These are phyloP conservation scores for Naganishia albida DNA, from an alignment of 1,284 basidiomycete genomes.

Conservation along the genomic window DNA sequence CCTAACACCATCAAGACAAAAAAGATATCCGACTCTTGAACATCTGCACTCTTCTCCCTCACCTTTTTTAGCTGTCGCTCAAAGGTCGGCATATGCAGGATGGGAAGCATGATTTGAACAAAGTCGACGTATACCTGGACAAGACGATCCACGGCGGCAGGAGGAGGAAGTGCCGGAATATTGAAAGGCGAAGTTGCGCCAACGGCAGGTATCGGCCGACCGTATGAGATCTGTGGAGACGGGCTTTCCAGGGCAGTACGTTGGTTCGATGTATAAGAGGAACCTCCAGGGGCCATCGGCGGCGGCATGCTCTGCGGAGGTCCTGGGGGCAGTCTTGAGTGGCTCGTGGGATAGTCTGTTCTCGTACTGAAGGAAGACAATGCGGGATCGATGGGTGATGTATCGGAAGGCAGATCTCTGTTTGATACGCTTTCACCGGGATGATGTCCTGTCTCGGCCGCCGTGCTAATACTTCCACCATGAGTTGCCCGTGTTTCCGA, in stretches of 20 bases:
- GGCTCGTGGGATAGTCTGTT: slow-evolving; percentile 24
- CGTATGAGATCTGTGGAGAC: neutral
- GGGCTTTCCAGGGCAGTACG: slow-evolving; percentile 33
- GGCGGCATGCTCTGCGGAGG: slow-evolving; percentile 4
- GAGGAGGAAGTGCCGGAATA: slow-evolving; percentile 53
- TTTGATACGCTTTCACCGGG: neutral
- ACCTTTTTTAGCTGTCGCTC: slow-evolving; percentile 51
- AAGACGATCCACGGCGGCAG: slow-evolving; percentile 53
- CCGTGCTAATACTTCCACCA: neutral
- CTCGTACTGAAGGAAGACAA: slow-evolving; percentile 19
- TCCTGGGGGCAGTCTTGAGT: slow-evolving; percentile 15
- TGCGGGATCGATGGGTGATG: slow-evolving; percentile 20
- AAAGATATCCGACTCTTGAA: slow-evolving; percentile 48
- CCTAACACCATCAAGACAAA: slow-evolving; percentile 56
- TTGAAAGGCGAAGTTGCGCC: slow-evolving; percentile 35
- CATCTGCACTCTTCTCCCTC: slow-evolving; percentile 41
- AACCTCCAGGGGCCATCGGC: neutral
- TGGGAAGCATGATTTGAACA: slow-evolving; percentile 54
- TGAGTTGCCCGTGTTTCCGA: neutral
- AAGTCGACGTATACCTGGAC: slow-evolving; percentile 56
- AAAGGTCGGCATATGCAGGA: slow-evolving; percentile 54
- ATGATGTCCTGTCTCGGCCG: neutral
- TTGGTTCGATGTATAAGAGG: slow-evolving; percentile 24
- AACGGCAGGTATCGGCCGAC: neutral
- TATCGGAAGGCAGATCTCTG: neutral